phyloP scores from a whole-genome alignment of 345 rosid genomes.

The Arabidopsis suecica region DNA sequence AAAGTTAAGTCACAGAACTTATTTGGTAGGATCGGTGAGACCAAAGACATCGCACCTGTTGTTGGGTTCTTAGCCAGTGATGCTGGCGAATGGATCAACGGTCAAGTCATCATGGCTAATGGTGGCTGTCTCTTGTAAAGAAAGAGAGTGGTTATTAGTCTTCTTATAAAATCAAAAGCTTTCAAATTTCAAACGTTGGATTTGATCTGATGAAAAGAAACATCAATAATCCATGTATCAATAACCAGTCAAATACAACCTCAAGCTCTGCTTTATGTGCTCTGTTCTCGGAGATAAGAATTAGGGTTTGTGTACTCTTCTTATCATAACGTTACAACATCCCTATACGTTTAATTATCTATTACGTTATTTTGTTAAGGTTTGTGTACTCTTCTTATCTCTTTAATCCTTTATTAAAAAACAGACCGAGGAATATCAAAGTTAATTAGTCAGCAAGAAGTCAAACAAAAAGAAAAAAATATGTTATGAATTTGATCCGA shows the following conservation, averaged over 20 bases:
- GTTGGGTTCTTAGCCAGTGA: slow-evolving; percentile 56
- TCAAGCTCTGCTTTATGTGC: neutral
- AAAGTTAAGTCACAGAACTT: slow-evolving; percentile 17
- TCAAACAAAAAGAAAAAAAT: slow-evolving; percentile 11
- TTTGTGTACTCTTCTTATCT: neutral
- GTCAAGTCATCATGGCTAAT: slow-evolving; percentile 49
- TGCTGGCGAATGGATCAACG: slow-evolving; percentile 54
- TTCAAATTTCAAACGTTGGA: neutral
- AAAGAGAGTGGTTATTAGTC: slow-evolving; percentile 3
- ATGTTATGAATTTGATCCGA: slow-evolving; percentile 12
- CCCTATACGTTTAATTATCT: too few relatives aligned
- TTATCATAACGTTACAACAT: too few relatives aligned
- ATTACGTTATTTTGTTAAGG: neutral
- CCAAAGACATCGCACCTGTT: slow-evolving; percentile 48
- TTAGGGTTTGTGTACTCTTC: too few relatives aligned
- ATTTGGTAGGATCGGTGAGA: slow-evolving; percentile 44
- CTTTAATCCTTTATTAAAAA: neutral
- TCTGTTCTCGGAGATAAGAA: too few relatives aligned
- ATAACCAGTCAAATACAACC: neutral
- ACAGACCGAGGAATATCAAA: slow-evolving; percentile 14
- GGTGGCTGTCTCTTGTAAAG: slow-evolving; percentile 42
- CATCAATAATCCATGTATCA: neutral
- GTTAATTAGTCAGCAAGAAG: neutral
- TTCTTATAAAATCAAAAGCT: neutral
- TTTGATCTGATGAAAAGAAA: neutral